These are phyloP conservation scores for Podospora fimiseda DNA, from an alignment of 495 filamentous ascomycete species.

Conservation along the genomic window DNA sequence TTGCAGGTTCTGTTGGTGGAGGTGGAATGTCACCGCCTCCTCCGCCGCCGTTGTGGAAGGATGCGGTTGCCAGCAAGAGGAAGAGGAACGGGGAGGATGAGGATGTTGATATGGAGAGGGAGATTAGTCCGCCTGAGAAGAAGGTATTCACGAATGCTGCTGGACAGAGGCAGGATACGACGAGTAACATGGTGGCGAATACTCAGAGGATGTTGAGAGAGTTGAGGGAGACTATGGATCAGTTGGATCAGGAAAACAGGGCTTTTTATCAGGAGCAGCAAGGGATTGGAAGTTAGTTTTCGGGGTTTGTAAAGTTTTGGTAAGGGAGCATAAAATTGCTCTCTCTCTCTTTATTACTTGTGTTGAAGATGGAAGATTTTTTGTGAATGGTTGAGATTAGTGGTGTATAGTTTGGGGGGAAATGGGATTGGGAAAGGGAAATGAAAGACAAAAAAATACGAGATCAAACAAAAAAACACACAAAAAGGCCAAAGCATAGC, in stretches of 20 bases:
- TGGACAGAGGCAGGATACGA: slow-evolving; percentile 7
- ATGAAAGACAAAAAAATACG: too few species aligned
- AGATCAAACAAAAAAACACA: too few species aligned
- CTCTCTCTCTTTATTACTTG: too few species aligned
- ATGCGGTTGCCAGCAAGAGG: slow-evolving; percentile 10
- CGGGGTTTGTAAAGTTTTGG: too few species aligned
- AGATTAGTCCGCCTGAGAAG: slow-evolving; percentile 2
- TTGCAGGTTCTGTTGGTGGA: background rate
- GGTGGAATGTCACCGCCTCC: slow-evolving; percentile 2
- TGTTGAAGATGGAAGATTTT: too few species aligned
- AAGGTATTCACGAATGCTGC: slow-evolving; percentile 5
- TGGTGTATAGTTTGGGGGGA: too few species aligned
- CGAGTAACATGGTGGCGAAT: slow-evolving; percentile 20
- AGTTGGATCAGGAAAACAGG: slow-evolving; percentile 16
- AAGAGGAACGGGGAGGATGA: background rate
- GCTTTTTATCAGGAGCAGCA: slow-evolving; percentile 9
- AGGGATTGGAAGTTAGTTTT: too few species aligned
- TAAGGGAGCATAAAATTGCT: too few species aligned
- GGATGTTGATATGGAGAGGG: background rate
- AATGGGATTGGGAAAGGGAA: too few species aligned
- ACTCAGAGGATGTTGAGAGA: slow-evolving; percentile 27
- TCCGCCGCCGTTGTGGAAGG: slow-evolving; percentile 1
- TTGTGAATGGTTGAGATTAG: too few species aligned
- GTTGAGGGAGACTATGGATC: slow-evolving; percentile 25
- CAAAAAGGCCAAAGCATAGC: too few species aligned